These are phyloP conservation scores for Leccinum disarticulatum DNA, from an alignment of 768 basidiomycete genomes.

Conservation along the genomic window DNA sequence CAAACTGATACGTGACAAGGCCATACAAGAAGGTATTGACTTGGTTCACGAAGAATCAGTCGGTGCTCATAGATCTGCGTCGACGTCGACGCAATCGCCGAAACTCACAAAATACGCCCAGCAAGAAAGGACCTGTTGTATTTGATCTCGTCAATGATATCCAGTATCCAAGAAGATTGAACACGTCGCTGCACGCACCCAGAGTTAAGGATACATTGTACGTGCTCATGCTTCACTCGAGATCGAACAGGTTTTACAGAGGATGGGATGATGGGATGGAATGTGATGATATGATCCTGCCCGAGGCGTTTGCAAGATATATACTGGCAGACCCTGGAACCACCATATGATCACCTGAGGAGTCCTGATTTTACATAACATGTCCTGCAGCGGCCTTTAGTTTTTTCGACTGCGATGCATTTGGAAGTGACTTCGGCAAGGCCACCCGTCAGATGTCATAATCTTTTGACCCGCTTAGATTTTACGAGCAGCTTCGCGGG, in stretches of 20 bases:
- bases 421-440: background rate
- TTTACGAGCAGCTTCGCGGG: background rate
- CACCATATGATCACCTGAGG: background rate
- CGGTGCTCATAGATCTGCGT: background rate
- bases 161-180: background rate
- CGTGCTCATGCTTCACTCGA: background rate
- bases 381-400: background rate
- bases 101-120: background rate
- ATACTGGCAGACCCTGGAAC: background rate
- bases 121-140: background rate
- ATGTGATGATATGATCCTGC: background rate
- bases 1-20: background rate
- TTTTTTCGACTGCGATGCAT: background rate
- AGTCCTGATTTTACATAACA: background rate
- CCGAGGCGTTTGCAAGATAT: background rate
- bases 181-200: background rate
- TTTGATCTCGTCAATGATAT: background rate
- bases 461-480: background rate
- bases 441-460: background rate
- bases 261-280: background rate
- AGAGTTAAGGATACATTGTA: background rate
- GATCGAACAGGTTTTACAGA: background rate
- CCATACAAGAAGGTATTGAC: constrained; percentile 1
- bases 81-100: background rate
- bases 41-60: background rate